Conservation (phyloP, 192 early-diverging fungal species). For the Umbelopsis vinacea region DNA sequence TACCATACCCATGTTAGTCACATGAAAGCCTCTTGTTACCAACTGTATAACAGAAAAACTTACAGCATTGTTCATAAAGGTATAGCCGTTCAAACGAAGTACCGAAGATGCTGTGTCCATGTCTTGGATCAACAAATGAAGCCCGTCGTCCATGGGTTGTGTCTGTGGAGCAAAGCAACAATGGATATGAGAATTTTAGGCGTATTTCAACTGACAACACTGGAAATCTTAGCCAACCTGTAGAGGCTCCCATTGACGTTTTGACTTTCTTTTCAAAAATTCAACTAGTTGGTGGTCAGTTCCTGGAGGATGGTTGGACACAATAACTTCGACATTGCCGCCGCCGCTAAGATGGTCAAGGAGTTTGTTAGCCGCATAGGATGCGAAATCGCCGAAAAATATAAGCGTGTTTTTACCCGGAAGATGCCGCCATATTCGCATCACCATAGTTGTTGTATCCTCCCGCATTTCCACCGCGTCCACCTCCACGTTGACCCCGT, state of each 20-base stretch:
- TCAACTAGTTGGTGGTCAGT: conserved; percentile 23
- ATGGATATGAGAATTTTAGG: neutral
- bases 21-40: neutral
- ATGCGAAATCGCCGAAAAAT: neutral
- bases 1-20: neutral
- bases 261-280: conserved; percentile 32
- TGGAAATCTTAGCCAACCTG: conserved; percentile 9
- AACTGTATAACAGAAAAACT: neutral
- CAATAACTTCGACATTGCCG: conserved; percentile 22
- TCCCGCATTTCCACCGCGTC: conserved; percentile 19
- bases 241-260: conserved; percentile 29
- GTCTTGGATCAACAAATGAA: conserved; percentile 26
- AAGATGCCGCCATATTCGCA: neutral
- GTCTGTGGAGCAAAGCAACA: neutral
- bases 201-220: neutral
- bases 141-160: conserved; percentile 10
- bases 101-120: conserved; percentile 23
- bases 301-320: conserved; percentile 28
- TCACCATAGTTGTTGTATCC: conserved; percentile 1
- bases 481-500: conserved; percentile 30
- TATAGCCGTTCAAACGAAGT: neutral
- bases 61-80: neutral
- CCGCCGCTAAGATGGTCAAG: neutral
- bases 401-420: neutral
- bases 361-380: neutral